Percentiles rank a stretch among this genome's conserved stretches.
These are phyloP conservation scores for Clonostachys byssicola DNA, from an alignment of 2,329 filamentous ascomycete species.

Conservation along the genomic window DNA sequence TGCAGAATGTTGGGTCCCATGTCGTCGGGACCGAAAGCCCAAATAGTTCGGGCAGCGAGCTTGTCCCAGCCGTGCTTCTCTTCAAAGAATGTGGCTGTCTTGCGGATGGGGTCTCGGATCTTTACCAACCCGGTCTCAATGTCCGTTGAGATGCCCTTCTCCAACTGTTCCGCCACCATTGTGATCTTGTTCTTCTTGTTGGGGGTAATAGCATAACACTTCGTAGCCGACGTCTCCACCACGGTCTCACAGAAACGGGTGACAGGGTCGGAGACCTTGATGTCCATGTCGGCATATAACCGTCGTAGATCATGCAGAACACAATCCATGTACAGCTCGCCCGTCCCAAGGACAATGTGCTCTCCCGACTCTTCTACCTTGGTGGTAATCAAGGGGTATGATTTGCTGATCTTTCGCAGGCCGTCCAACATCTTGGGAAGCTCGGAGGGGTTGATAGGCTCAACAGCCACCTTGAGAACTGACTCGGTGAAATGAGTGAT, in stretches of 20 bases:
- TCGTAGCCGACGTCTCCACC: constrained; percentile 93
- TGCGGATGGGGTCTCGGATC: constrained; percentile 88
- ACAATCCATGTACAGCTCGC: constrained; percentile 99
- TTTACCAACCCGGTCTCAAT: constrained; percentile 88
- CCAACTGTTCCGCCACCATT: constrained; percentile 94
- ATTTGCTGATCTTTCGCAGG: constrained; percentile 94
- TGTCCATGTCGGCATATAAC: constrained; percentile 98
- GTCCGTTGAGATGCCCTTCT: constrained; percentile 90
- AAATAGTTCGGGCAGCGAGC: constrained; percentile 89
- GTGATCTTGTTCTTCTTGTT: constrained; percentile 99
- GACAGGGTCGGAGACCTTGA: constrained; percentile 97
- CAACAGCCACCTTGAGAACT: constrained; percentile 95
- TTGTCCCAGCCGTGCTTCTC: constrained; percentile 97
- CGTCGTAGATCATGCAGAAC: constrained; percentile 90
- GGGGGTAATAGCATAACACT: constrained; percentile 95
- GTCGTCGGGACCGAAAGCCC: constrained; percentile 97
- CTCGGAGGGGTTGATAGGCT: constrained; percentile 97
- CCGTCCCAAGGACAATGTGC: constrained; percentile 90
- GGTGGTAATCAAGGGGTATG: constrained; percentile 90
- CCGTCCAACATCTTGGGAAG: constrained; percentile 98
- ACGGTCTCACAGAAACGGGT: constrained; percentile 98
- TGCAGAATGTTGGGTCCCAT: constrained; percentile 92
- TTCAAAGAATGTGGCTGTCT: constrained; percentile 95
- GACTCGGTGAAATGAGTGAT: constrained; percentile 95
- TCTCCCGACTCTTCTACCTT: constrained; percentile 98